Percentiles rank a stretch among this genome's conserved stretches.
Conservation (phyloP, 2,329 filamentous ascomycete species). For the Coniella vitis region DNA sequence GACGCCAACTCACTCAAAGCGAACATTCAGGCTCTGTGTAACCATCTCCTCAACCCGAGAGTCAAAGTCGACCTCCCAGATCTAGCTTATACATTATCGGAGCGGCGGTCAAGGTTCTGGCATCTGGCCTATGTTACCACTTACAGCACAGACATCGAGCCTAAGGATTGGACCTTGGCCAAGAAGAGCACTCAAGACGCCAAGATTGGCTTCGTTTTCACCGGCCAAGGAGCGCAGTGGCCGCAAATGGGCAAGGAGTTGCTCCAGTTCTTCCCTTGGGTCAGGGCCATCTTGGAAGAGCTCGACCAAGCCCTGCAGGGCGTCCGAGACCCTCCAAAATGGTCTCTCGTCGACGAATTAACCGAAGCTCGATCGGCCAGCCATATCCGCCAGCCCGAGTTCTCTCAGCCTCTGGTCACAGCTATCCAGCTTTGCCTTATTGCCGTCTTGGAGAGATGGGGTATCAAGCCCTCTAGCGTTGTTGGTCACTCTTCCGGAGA, state of each 20-base stretch:
- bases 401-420: conserved; percentile 2
- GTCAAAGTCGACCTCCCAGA: not conserved
- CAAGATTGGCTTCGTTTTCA: conserved; percentile 34
- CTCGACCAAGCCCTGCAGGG: not conserved
- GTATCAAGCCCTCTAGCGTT: not conserved
- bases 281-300: not conserved
- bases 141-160: too few species aligned
- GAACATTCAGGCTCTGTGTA: not conserved
- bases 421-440: conserved; percentile 1
- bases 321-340: not conserved
- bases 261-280: conserved; percentile 24
- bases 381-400: not conserved
- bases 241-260: not conserved
- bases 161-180: too few species aligned
- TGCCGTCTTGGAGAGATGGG: not conserved
- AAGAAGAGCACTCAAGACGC: too few species aligned
- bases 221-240: conserved; percentile 27
- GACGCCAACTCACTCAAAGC: not conserved
- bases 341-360: not conserved
- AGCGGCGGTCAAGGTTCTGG: not conserved
- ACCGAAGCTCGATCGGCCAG: not conserved
- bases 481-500: conserved; percentile 8
- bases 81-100: not conserved
- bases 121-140: not conserved
- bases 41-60: not conserved